Evolutionary conservation across 2,329 filamentous ascomycete species (phyloP), one percentile per base, ranked within the genome.

Genomic region (Fusarium fracticaudum): DNA sequence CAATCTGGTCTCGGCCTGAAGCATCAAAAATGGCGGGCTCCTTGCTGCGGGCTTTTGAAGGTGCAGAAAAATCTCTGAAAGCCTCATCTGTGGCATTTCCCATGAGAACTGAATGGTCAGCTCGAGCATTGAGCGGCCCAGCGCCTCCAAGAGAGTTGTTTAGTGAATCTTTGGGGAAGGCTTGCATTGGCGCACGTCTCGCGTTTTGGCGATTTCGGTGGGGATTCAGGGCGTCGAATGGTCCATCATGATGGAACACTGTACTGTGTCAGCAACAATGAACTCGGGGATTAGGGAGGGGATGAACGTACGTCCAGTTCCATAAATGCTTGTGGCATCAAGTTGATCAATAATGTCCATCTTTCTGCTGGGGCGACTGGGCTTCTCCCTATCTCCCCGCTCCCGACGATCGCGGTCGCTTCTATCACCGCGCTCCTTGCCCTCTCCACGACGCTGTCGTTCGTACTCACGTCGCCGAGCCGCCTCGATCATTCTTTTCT

Each of bases 241-340:
- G 96, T 2, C 96, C 96, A 79, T 98, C 96, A 80, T 99, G 96
- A 79, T 99, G 96, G 84, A 98, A 98, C 76, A 98, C 95, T 97
- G 14, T n/a, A 54, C n/a, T 67, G 47, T 48, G 59, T 72, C 57
- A 74, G 70, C 33, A 67, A 40, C 29, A 17, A 24, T 48, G 22
- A 48, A 41, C 24, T 22, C 24, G 13, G 9, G 11, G 14, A 22
- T 44, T 14, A 29, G 12, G 17, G 29, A 35, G 24, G 29, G 18
- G 12, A 12, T 24, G 18, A 59, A 91, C 94, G 85, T 87, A 97
- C 94, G 86, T 84, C 96, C 95, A 78, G 93, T 94, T 65, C 96
- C 96, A 80, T 97, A 98, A 77, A 98, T 97, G 81, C 95, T 95
- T 9, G 95, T 98, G 72, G 96, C 95, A 85, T 98, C 96, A 74